Percentiles rank a stretch among this genome's conserved stretches.
phyloP scores from a whole-genome alignment of 371 early-diverging fungal genomes.

The Lichtheimia ramosa region DNA sequence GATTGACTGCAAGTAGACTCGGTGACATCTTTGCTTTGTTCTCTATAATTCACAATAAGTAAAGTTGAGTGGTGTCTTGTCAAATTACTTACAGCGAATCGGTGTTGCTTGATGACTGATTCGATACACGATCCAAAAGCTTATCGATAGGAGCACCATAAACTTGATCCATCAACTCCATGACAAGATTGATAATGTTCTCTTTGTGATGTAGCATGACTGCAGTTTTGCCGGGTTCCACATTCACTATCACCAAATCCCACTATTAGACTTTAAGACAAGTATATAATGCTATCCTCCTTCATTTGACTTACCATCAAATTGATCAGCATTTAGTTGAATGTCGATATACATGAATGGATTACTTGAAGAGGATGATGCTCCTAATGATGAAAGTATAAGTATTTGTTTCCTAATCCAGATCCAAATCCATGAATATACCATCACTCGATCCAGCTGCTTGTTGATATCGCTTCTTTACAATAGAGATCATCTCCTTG shows the following conservation, averaged over 20 bases:
- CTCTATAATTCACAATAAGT: background rate
- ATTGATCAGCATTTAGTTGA: conserved; percentile 23
- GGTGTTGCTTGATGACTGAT: background rate
- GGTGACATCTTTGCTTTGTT: background rate
- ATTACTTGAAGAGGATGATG: conserved; percentile 13
- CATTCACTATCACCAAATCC: conserved; percentile 31
- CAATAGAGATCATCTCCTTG: conserved; percentile 25
- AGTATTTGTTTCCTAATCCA: background rate
- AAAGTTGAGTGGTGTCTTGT: too few species aligned
- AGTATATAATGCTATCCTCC: background rate
- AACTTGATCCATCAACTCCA: conserved; percentile 18
- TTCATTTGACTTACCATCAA: conserved; percentile 30
- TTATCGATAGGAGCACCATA: conserved; percentile 13
- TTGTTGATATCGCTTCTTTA: conserved; percentile 23
- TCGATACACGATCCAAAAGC: conserved; percentile 8
- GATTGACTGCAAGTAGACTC: background rate
- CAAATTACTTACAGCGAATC: background rate
- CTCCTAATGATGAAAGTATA: background rate
- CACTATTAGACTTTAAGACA: background rate
- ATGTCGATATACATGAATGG: conserved; percentile 44
- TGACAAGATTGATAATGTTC: conserved; percentile 17
- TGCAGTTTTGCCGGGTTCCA: conserved; percentile 41
- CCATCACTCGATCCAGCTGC: conserved; percentile 14
- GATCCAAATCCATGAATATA: background rate
- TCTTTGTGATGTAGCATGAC: conserved; percentile 36